These are phyloP conservation scores for Amauroascus niger DNA, from an alignment of 2,329 filamentous ascomycete genomes.

Conservation along the genomic window DNA sequence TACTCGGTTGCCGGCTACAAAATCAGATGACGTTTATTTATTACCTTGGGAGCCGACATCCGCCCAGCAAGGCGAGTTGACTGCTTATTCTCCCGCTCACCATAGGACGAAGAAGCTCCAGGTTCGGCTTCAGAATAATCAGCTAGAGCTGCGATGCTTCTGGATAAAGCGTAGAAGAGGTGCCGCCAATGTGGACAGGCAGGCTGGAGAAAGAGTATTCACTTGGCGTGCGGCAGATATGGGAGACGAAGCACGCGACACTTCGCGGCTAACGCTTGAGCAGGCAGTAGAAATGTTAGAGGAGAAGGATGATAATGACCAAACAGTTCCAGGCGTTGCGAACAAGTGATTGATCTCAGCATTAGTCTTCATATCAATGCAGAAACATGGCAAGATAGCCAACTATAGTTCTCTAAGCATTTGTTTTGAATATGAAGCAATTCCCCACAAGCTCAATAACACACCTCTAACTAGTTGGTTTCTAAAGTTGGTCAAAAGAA, in stretches of 20 bases:
- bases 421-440: too few relatives aligned
- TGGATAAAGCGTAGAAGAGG: not conserved
- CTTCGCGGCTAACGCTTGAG: not conserved
- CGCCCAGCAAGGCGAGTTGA: constrained; percentile 30
- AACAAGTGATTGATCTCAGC: not conserved
- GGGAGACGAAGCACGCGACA: not conserved
- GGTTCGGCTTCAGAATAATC: constrained; percentile 23
- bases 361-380: too few relatives aligned
- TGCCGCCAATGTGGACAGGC: not conserved
- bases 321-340: too few relatives aligned
- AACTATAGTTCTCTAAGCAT: too few relatives aligned
- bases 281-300: not conserved
- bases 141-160: constrained; percentile 19
- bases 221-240: not conserved
- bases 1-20: not conserved
- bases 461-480: too few relatives aligned
- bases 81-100: constrained; percentile 17
- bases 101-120: constrained; percentile 27
- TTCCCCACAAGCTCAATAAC: too few relatives aligned
- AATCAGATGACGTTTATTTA: not conserved
- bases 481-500: too few relatives aligned
- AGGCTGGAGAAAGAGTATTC: constrained; percentile 1
- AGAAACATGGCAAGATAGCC: too few relatives aligned
- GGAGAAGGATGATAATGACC: not conserved
- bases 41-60: constrained; percentile 20